Base-by-base conservation (phyloP, 2,329 filamentous ascomycete species). In the Diaporthe caulivora region DNA sequence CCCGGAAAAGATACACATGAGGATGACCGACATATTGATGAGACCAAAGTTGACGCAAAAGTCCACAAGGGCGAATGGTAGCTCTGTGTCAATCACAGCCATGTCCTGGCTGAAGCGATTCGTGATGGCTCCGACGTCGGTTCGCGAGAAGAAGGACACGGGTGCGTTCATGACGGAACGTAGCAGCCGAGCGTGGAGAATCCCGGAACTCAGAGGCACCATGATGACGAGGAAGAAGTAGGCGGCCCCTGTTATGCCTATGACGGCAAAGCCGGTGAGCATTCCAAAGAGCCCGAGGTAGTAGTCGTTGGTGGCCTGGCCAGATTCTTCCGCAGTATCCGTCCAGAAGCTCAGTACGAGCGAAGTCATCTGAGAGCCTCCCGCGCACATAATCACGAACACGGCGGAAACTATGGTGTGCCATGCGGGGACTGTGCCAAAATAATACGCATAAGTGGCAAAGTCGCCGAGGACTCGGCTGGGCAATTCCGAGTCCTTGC, bases 41-140 rank as follows among this genome's bases (percentile, higher is more conserved):
- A 70, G 26, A 13, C 26, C 44, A 11, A 70, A 44, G 40, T 70
- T 71, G 26, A 73, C 60, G 40, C 51, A 58, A 31, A 75, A 64
- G 58, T 72, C 71, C 13, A 74, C 44, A 40, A 69, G 64, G 10
- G 47, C 44, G 26, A 69, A 55, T 17, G 78, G 78, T 13, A 79
- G 65, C 67, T 77, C 74, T 4, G 62, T 77, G 70, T 79, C 78
- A 37, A 78, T 53, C 21, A 78, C 51, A 40, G 73, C 71, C 49
- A 78, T 68, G 58, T 79, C 78, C 57, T 79, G 78, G 54, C 75
- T 76, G 67, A 79, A 78, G 18, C 75, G 72, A 68, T 78, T 78
- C 2, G 73, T 74, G 17, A 75, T 77, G 58, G 75, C 71, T 3
- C 78, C 78, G 21, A 75, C 71, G 57, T 79, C 77, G 17, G 77